Percentiles rank a stretch among this genome's conserved stretches.
These are phyloP conservation scores for Pseudonitzschia pungens DNA, from an alignment of 108 stramenopile genomes.

Conservation along the genomic window DNA sequence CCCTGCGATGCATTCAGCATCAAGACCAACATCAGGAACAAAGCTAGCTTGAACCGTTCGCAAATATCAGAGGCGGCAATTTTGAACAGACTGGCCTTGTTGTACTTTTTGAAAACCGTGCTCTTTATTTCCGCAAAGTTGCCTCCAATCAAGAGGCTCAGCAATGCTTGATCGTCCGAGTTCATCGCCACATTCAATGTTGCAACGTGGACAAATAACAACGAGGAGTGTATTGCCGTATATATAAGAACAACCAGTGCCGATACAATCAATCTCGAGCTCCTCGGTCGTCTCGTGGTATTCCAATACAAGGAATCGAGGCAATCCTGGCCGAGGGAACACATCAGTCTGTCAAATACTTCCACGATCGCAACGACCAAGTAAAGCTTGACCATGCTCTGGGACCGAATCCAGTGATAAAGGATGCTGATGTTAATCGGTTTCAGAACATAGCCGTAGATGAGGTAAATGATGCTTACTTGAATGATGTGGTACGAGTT, in stretches of 20 bases:
- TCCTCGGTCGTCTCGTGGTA: conserved; percentile 73
- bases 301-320: conserved; percentile 93
- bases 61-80: conserved; percentile 88
- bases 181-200: conserved; percentile 93
- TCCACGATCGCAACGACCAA: conserved; percentile 96
- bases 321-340: conserved; percentile 96
- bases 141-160: conserved; percentile 91
- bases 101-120: conserved; percentile 99
- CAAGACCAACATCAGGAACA: conserved; percentile 76
- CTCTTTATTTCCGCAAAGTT: conserved; percentile 99
- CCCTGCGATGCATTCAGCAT: conserved; percentile 82
- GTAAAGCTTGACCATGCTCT: conserved; percentile 97
- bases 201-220: conserved; percentile 82
- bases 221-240: conserved; percentile 66
- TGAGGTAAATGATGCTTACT: conserved; percentile 65
- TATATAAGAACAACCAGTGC: conserved; percentile 79
- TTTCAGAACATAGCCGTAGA: conserved; percentile 63
- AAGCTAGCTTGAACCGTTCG: conserved; percentile 85
- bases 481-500: conserved; percentile 87
- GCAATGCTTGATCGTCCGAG: conserved; percentile 67
- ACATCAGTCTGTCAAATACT: conserved; percentile 94
- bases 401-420: conserved; percentile 98
- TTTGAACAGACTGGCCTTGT: conserved; percentile 95
- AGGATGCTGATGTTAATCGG: conserved; percentile 87
- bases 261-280: conserved; percentile 64